A percentile compares a stretch with the other conserved stretches of the same genome.
These are phyloP conservation scores for Hysterangium stoloniferum DNA, from an alignment of 768 basidiomycete species.

Conservation along the genomic window DNA sequence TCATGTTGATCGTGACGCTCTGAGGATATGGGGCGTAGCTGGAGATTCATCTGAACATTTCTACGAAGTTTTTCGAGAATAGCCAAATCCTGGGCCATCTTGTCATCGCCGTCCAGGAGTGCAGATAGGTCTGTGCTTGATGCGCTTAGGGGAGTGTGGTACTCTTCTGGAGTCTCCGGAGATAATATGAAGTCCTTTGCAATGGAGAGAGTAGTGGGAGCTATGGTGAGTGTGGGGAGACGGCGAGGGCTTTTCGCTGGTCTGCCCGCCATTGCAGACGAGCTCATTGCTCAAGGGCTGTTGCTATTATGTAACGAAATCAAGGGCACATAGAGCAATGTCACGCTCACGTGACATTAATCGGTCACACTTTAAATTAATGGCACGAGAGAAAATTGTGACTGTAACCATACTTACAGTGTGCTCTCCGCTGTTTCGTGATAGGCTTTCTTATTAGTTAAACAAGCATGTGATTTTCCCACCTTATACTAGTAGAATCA, in stretches of 20 bases:
- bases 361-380: too few species aligned
- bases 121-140: conserved; percentile 1
- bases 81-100: conserved; percentile 59
- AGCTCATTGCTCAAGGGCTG: too few species aligned
- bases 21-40: conserved; percentile 65
- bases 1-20: conserved; percentile 27
- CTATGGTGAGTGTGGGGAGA: conserved; percentile 8
- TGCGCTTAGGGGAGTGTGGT: conserved; percentile 8
- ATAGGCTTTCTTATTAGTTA: too few species aligned
- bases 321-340: too few species aligned
- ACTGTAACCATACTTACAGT: too few species aligned
- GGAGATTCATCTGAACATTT: conserved; percentile 70
- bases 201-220: background rate
- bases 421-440: too few species aligned
- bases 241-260: conserved; percentile 7
- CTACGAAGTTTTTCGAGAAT: conserved; percentile 61
- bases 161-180: conserved; percentile 8
- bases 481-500: too few species aligned
- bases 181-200: conserved; percentile 7
- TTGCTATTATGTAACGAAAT: too few species aligned
- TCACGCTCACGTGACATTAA: too few species aligned
- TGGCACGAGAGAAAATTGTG: too few species aligned
- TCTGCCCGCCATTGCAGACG: conserved; percentile 2
- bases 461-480: too few species aligned
- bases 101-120: conserved; percentile 34